Conservation (phyloP, 177 flowering plant species). For the Vitis hybrid region DNA sequence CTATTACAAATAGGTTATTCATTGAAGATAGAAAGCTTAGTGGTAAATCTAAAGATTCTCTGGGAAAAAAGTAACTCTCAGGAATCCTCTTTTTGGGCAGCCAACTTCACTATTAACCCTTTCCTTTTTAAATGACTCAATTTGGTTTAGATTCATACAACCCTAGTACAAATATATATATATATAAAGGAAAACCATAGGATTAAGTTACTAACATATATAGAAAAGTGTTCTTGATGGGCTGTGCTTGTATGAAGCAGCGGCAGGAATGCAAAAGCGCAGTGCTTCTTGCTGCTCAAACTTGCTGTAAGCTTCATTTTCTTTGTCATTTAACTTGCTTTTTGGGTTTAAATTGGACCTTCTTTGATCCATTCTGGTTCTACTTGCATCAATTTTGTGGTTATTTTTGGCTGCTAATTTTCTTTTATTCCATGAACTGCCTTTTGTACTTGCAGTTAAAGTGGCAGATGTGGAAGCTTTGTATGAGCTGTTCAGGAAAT, state of each 20-base stretch:
- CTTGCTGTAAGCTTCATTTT: conserved; percentile 29
- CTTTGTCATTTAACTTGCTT: neutral
- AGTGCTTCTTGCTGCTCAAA: conserved; percentile 33
- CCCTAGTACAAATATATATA: too few species aligned
- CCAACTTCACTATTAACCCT: too few species aligned
- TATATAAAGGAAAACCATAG: too few species aligned
- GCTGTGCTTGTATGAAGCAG: conserved; percentile 29
- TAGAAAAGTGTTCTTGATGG: conserved; percentile 14
- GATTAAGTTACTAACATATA: too few species aligned
- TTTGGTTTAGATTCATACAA: too few species aligned
- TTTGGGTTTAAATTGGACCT: neutral
- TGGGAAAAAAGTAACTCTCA: too few species aligned
- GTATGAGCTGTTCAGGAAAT: conserved; percentile 38
- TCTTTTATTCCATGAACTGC: neutral
- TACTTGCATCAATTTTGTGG: neutral
- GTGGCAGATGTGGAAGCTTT: conserved; percentile 40
- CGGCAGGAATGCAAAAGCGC: conserved; percentile 5
- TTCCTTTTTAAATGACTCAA: too few species aligned
- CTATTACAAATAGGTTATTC: too few species aligned
- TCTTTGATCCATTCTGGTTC: too few species aligned
- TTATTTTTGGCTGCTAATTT: neutral
- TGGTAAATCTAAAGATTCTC: too few species aligned
- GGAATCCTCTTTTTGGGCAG: too few species aligned
- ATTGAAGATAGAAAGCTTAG: too few species aligned
- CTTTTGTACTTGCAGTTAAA: conserved; percentile 29